Evolutionary conservation across 106 monocot species (phyloP).

Genomic region (Dendrobium nobile): DNA sequence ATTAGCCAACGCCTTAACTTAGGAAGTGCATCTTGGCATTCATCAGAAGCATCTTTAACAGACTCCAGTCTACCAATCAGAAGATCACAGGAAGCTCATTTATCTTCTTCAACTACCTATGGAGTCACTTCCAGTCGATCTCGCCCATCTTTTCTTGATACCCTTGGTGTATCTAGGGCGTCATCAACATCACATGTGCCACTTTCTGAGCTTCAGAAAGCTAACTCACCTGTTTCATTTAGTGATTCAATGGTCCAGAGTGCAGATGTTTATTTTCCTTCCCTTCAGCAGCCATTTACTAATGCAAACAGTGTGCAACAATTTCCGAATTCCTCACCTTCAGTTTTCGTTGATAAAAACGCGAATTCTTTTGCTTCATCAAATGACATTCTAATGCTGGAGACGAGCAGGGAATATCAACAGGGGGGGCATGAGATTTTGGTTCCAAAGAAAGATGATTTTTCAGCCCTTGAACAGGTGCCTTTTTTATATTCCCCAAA

Average conservation of each 20-base stretch:
- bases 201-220: no score
- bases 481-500: background rate
- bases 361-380: conserved; percentile 18
- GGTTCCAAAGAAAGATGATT: conserved; percentile 50
- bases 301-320: conserved; percentile 8
- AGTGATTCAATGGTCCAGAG: conserved; percentile 17
- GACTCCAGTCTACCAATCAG: conserved; percentile 22
- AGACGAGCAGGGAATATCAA: conserved; percentile 13
- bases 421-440: conserved; percentile 18
- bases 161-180: conserved; percentile 50
- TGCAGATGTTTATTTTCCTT: conserved; percentile 24
- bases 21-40: conserved; percentile 25
- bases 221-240: conserved; percentile 20
- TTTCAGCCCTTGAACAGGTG: conserved; percentile 93
- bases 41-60: conserved; percentile 30
- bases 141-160: conserved; percentile 85
- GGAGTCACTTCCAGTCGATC: conserved; percentile 32
- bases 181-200: conserved; percentile 28
- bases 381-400: conserved; percentile 12
- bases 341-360: conserved; percentile 16
- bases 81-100: conserved; percentile 26
- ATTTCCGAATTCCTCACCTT: conserved; percentile 11
- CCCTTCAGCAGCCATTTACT: conserved; percentile 12
- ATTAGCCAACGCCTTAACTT: conserved; percentile 36
- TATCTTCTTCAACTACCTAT: conserved; percentile 30